phyloP scores from a whole-genome alignment of 768 basidiomycete species.

The Nidula microcarpa region DNA sequence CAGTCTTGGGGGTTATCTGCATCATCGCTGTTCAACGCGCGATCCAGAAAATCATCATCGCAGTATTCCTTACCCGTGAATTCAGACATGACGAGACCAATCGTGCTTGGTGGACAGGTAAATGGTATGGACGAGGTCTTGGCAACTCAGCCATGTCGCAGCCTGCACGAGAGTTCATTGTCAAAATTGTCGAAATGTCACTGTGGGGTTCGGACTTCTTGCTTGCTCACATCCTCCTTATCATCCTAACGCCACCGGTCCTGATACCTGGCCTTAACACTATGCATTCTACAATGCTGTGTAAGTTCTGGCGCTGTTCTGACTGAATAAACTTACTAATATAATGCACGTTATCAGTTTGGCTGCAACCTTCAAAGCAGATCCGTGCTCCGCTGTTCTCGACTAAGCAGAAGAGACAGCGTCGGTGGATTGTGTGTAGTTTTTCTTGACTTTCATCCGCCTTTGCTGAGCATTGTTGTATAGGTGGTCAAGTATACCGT shows the following conservation, averaged over 20 bases:
- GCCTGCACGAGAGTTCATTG: constrained; percentile 94
- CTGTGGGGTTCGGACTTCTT: constrained; percentile 96
- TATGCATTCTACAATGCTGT: constrained; percentile 90
- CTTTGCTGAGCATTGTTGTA: not conserved
- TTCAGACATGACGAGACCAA: constrained; percentile 99
- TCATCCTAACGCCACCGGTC: constrained; percentile 82
- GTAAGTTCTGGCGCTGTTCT: constrained; percentile 41
- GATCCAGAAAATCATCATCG: constrained; percentile 91
- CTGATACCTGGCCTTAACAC: constrained; percentile 86
- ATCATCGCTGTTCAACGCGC: constrained; percentile 89
- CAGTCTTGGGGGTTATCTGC: constrained; percentile 88
- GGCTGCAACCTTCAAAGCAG: constrained; percentile 93
- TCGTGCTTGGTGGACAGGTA: constrained; percentile 98
- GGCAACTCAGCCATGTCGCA: constrained; percentile 92
- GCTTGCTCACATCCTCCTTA: constrained; percentile 76
- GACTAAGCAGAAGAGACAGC: constrained; percentile 88
- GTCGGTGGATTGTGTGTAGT: constrained; percentile 75
- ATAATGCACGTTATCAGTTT: constrained; percentile 49
- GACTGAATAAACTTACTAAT: not conserved
- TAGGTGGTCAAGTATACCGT: constrained; percentile 84
- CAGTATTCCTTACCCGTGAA: constrained; percentile 93
- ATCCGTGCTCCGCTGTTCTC: constrained; percentile 92
- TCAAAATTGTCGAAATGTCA: constrained; percentile 98
- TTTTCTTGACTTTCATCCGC: constrained; percentile 16
- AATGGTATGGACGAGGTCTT: constrained; percentile 94